These are phyloP conservation scores for Microbotryum silenes-acaulis DNA, from an alignment of 1,284 basidiomycete genomes.

Conservation along the genomic window DNA sequence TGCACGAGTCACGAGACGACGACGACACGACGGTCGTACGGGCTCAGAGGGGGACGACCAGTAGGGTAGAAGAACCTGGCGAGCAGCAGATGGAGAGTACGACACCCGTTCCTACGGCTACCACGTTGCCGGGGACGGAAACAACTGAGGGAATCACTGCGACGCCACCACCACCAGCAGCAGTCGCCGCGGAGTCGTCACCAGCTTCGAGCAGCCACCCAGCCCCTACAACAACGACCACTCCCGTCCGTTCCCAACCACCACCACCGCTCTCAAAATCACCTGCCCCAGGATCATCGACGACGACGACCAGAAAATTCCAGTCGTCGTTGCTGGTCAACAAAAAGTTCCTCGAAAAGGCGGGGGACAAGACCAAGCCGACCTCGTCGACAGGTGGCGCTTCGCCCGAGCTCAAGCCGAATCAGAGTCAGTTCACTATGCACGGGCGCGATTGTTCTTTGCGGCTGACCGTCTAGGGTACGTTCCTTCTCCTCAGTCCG, in stretches of 20 bases:
- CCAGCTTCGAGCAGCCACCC: not conserved
- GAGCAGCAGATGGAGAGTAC: too few relatives aligned
- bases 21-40: too few relatives aligned
- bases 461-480: too few relatives aligned
- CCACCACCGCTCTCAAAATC: too few relatives aligned
- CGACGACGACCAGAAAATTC: constrained; percentile 50
- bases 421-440: not conserved
- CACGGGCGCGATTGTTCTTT: too few relatives aligned
- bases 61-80: too few relatives aligned
- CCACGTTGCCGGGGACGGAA: too few relatives aligned
- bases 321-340: constrained; percentile 72
- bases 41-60: too few relatives aligned
- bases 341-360: constrained; percentile 88
- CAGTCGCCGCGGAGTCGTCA: not conserved
- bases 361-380: constrained; percentile 38
- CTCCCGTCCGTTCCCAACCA: not conserved
- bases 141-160: not conserved
- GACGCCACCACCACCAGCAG: not conserved
- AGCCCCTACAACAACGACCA: not conserved
- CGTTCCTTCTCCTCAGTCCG: too few relatives aligned
- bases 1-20: too few relatives aligned
- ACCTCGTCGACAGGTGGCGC: too few relatives aligned
- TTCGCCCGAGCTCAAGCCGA: constrained; percentile 11
- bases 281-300: not conserved
- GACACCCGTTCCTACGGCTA: too few relatives aligned